A percentile compares a stretch with the other conserved stretches of the same genome.
Evolutionary conservation across 768 basidiomycete genomes (phyloP).

Genomic region (Mycena albidolilacea): DNA sequence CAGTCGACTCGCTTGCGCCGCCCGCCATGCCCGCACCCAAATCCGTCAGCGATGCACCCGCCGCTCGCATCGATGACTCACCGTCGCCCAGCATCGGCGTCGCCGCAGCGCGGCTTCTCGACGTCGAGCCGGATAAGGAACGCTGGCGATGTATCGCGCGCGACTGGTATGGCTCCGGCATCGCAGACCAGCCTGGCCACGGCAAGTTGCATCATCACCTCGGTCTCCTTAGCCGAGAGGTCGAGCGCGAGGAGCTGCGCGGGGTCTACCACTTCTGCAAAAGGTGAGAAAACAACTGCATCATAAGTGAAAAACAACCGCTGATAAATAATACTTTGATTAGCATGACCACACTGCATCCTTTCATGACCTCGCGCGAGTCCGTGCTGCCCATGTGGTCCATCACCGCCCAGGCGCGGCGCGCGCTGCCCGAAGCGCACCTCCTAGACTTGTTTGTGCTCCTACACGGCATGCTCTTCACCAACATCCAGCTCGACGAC

Average conservation of each 20-base stretch:
- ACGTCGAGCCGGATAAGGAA: conserved; percentile 93
- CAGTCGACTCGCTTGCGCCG: conserved; percentile 28
- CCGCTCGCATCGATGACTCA: conserved; percentile 74
- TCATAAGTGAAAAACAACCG: background rate
- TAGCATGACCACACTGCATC: conserved; percentile 94
- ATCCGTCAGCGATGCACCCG: conserved; percentile 64
- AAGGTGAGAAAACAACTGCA: conserved; percentile 69
- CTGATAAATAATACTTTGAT: conserved; percentile 17
- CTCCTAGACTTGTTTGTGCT: conserved; percentile 89
- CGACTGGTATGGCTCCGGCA: conserved; percentile 93
- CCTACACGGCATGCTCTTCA: conserved; percentile 97
- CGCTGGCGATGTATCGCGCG: conserved; percentile 91
- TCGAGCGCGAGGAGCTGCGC: conserved; percentile 84
- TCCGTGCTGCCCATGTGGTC: conserved; percentile 94
- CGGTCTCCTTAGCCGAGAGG: conserved; percentile 88
- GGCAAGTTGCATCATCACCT: conserved; percentile 96
- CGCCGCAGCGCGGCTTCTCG: conserved; percentile 84
- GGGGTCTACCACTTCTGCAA: conserved; percentile 95
- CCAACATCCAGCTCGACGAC: conserved; percentile 94
- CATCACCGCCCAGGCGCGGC: conserved; percentile 76
- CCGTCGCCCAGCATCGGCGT: conserved; percentile 86
- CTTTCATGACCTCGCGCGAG: conserved; percentile 91
- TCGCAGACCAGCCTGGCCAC: conserved; percentile 92
- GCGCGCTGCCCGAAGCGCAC: conserved; percentile 81
- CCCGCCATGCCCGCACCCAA: conserved; percentile 48